These are phyloP conservation scores for Calocybe gangraenosa DNA, from an alignment of 768 basidiomycete species.

Conservation along the genomic window DNA sequence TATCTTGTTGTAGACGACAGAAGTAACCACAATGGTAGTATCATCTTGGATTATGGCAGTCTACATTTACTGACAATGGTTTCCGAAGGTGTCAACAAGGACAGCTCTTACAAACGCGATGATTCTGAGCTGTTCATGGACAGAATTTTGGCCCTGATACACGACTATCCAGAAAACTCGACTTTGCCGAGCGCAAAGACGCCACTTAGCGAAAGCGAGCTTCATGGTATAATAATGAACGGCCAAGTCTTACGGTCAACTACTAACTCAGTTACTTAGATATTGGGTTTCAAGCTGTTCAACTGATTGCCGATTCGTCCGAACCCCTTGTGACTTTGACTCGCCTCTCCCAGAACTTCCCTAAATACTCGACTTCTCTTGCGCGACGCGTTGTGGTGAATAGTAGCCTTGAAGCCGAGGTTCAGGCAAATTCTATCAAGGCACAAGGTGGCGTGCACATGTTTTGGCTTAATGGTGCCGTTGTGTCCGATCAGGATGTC, in stretches of 20 bases:
- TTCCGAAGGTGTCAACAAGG: constrained; percentile 5
- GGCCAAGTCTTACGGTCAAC: constrained; percentile 1
- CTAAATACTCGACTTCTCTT: constrained; percentile 74
- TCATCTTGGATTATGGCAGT: no score
- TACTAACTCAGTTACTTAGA: constrained; percentile 25
- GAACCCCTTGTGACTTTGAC: constrained; percentile 53
- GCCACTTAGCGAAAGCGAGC: constrained; percentile 48
- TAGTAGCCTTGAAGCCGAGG: constrained; percentile 46
- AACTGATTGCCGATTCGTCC: constrained; percentile 65
- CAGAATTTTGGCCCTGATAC: constrained; percentile 34
- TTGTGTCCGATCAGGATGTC: constrained; percentile 52
- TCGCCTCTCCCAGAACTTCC: constrained; percentile 83
- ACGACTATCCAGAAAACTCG: constrained; percentile 33
- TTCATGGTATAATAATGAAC: constrained; percentile 34
- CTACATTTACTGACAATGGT: constrained; percentile 1
- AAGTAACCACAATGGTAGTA: constrained; percentile 26
- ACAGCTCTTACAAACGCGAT: constrained; percentile 12
- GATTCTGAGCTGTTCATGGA: constrained; percentile 28
- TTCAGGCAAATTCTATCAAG: constrained; percentile 52
- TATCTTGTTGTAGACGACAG: constrained; percentile 94
- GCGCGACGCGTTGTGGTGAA: constrained; percentile 63
- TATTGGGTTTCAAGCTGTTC: constrained; percentile 70
- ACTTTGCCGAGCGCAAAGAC: constrained; percentile 35
- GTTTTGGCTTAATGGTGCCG: constrained; percentile 81
- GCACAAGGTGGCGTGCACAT: constrained; percentile 49